phyloP scores from a whole-genome alignment of 2,329 filamentous ascomycete species.

The Trichoderma endophyticum region DNA sequence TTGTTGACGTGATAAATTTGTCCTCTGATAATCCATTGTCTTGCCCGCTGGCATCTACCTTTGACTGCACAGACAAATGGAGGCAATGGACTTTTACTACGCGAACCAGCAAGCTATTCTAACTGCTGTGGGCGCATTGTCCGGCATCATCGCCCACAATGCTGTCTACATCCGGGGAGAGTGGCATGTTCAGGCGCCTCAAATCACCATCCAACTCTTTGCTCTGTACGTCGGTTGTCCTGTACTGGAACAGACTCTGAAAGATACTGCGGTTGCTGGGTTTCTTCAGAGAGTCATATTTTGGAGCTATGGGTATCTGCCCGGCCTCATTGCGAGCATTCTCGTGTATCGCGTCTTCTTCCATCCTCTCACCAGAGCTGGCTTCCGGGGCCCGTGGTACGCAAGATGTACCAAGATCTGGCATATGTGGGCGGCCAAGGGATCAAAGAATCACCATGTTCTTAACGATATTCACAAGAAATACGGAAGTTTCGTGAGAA shows the following conservation, averaged over 20 bases:
- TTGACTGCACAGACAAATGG: background rate
- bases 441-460: background rate
- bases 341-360: background rate
- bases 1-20: background rate
- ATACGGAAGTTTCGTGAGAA: background rate
- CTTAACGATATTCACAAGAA: background rate
- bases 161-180: constrained; percentile 27
- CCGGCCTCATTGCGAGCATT: background rate
- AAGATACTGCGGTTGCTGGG: background rate
- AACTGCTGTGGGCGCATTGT: background rate
- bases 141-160: background rate
- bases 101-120: background rate
- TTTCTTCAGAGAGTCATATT: background rate
- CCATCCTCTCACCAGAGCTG: background rate
- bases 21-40: background rate
- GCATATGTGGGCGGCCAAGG: background rate
- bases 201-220: constrained; percentile 19
- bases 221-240: background rate
- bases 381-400: background rate
- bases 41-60: background rate
- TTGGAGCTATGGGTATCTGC: background rate
- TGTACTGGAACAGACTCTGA: background rate
- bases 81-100: background rate
- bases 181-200: constrained; percentile 27
- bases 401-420: background rate